Percentiles rank a stretch among this genome's conserved stretches.
These are phyloP conservation scores for Amanita brunnescens DNA, from an alignment of 768 basidiomycete species.

Conservation along the genomic window DNA sequence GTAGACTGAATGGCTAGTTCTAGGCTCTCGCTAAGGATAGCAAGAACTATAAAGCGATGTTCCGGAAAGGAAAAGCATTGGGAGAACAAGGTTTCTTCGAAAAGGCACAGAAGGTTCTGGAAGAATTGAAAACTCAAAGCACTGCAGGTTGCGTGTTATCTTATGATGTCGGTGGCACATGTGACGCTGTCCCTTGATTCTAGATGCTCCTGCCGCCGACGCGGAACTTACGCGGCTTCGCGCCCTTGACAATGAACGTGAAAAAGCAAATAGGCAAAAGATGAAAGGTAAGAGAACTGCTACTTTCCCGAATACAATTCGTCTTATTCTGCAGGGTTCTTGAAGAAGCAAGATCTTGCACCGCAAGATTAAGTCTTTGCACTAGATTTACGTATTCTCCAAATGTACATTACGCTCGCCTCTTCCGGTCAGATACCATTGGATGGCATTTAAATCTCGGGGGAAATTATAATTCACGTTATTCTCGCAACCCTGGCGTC, in stretches of 20 bases:
- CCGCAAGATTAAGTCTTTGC: constrained; percentile 12
- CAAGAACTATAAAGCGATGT: constrained; percentile 70
- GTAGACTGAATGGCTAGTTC: background rate
- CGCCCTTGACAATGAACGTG: constrained; percentile 56
- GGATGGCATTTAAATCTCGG: background rate
- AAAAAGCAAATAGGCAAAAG: constrained; percentile 57
- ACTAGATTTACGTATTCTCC: background rate
- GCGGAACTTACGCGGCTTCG: constrained; percentile 56
- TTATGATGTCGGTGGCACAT: constrained; percentile 1
- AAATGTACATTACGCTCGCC: background rate
- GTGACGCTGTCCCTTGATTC: constrained; percentile 1
- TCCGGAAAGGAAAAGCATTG: constrained; percentile 73
- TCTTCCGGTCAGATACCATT: background rate
- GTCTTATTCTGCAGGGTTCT: constrained; percentile 32
- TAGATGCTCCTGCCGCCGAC: constrained; percentile 52
- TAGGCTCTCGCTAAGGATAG: constrained; percentile 72
- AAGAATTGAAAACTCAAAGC: constrained; percentile 57
- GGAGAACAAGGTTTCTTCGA: constrained; percentile 73
- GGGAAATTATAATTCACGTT: constrained; percentile 18
- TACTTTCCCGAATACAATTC: background rate
- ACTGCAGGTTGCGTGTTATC: constrained; percentile 37
- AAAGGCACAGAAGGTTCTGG: constrained; percentile 56
- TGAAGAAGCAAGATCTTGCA: constrained; percentile 29
- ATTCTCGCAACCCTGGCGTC: constrained; percentile 44
- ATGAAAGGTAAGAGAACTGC: constrained; percentile 47